These are phyloP conservation scores for Colletotrichum godetiae DNA, from an alignment of 2,329 filamentous ascomycete genomes.

Conservation along the genomic window DNA sequence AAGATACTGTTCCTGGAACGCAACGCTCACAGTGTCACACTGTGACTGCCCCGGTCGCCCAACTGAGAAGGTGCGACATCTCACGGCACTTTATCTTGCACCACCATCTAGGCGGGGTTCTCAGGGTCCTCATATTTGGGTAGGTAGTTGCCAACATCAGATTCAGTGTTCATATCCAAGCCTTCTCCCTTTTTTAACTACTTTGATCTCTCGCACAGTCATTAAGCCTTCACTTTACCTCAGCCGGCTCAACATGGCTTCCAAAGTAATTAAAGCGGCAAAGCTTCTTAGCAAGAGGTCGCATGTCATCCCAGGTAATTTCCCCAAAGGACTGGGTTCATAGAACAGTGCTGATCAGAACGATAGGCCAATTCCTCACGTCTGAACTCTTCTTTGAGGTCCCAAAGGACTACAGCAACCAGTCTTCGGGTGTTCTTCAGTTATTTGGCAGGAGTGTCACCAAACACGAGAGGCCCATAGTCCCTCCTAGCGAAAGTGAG, in stretches of 20 bases:
- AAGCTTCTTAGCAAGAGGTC: conserved; percentile 54
- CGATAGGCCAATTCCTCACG: conserved; percentile 76
- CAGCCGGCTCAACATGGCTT: conserved; percentile 18
- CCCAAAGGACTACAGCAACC: conserved; percentile 79
- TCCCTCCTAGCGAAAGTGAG: conserved; percentile 51
- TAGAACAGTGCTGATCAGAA: background rate
- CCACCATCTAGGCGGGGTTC: conserved; percentile 20
- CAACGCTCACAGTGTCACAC: conserved; percentile 9
- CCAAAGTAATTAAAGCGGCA: conserved; percentile 47
- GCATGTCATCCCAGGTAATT: conserved; percentile 50
- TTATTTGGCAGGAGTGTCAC: conserved; percentile 83
- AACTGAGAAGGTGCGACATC: conserved; percentile 32
- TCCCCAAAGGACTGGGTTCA: background rate
- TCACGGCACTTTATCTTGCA: conserved; percentile 18
- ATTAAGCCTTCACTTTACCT: background rate
- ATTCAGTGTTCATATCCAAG: background rate
- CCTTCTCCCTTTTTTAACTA: background rate
- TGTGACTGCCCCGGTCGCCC: conserved; percentile 14
- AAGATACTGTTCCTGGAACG: background rate
- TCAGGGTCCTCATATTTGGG: background rate
- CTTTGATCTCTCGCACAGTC: background rate
- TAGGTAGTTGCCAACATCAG: background rate
- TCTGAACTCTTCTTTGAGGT: conserved; percentile 90
- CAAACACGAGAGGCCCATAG: conserved; percentile 72
- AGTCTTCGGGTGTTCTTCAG: conserved; percentile 69